These are phyloP conservation scores for Erythrophleum ivorense DNA, from an alignment of 331 rosid genomes.

Conservation along the genomic window DNA sequence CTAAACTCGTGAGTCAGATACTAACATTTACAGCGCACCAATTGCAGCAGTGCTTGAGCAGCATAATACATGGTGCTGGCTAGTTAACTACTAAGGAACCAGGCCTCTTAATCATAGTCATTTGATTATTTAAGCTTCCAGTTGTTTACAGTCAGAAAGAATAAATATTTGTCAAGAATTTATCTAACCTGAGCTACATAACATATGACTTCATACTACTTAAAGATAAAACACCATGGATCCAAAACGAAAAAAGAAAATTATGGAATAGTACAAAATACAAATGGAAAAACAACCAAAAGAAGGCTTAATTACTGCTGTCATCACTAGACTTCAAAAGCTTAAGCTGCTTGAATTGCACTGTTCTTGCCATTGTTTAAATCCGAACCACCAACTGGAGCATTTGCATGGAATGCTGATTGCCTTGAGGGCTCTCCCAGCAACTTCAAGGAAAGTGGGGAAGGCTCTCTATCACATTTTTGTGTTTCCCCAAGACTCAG, in stretches of 20 bases:
- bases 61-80: neutral
- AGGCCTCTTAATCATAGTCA: conserved; percentile 34
- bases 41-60: neutral
- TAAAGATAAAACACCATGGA: conserved; percentile 35
- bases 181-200: conserved; percentile 75
- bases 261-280: conserved; percentile 54
- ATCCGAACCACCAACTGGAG: conserved; percentile 64
- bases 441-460: conserved; percentile 71
- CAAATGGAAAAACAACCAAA: conserved; percentile 38
- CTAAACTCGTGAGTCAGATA: neutral
- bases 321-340: conserved; percentile 40
- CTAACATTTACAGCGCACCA: too few species aligned
- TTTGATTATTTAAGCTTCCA: conserved; percentile 54
- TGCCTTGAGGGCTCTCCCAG: conserved; percentile 86
- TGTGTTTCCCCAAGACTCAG: conserved; percentile 68
- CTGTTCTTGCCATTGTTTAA: conserved; percentile 66
- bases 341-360: conserved; percentile 73
- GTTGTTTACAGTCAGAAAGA: conserved; percentile 81
- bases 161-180: conserved; percentile 59
- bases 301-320: conserved; percentile 32
- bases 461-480: conserved; percentile 60
- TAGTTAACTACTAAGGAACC: conserved; percentile 26
- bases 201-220: conserved; percentile 48
- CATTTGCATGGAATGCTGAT: conserved; percentile 89
- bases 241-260: conserved; percentile 14